These are phyloP conservation scores for Elaeis guineensis DNA, from an alignment of 176 grass and related monocot species.

Conservation along the genomic window DNA sequence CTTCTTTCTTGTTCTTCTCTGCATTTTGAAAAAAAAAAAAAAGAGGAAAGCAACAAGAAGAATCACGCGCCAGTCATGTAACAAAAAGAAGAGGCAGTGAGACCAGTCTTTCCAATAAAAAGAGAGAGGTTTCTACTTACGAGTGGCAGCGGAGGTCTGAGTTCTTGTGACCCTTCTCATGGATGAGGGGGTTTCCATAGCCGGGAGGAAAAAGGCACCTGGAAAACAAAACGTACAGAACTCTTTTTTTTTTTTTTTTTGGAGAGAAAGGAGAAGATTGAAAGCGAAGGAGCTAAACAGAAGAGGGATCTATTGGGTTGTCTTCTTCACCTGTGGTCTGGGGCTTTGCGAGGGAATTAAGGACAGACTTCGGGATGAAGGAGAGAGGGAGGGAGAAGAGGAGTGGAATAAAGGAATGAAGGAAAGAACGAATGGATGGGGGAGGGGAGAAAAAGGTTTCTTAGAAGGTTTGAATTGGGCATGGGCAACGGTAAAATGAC, in stretches of 20 bases:
- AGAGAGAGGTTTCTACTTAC: constrained; percentile 13
- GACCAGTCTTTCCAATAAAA: too few species aligned
- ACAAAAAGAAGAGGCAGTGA: neutral
- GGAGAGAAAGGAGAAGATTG: neutral
- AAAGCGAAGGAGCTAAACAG: neutral
- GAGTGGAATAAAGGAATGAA: too few species aligned
- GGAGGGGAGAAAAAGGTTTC: neutral
- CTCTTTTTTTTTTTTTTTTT: too few species aligned
- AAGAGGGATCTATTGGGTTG: neutral
- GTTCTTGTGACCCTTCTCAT: constrained; percentile 40
- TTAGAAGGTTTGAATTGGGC: constrained; percentile 9
- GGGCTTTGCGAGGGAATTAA: too few species aligned
- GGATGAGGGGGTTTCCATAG: constrained; percentile 62
- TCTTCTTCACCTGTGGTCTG: too few species aligned
- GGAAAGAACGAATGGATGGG: neutral
- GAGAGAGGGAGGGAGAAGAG: neutral
- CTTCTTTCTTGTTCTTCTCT: constrained; percentile 24
- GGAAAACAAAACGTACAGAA: too few species aligned
- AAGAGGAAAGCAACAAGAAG: too few species aligned
- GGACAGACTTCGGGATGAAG: neutral
- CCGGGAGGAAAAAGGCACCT: neutral
- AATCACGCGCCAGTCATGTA: too few species aligned
- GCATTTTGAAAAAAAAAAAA: neutral
- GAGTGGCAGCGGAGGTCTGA: constrained; percentile 18
- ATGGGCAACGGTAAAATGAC: constrained; percentile 40